Base-by-base conservation (phyloP, 2,329 filamentous ascomycete species). In the Zymoseptoria brevis region DNA sequence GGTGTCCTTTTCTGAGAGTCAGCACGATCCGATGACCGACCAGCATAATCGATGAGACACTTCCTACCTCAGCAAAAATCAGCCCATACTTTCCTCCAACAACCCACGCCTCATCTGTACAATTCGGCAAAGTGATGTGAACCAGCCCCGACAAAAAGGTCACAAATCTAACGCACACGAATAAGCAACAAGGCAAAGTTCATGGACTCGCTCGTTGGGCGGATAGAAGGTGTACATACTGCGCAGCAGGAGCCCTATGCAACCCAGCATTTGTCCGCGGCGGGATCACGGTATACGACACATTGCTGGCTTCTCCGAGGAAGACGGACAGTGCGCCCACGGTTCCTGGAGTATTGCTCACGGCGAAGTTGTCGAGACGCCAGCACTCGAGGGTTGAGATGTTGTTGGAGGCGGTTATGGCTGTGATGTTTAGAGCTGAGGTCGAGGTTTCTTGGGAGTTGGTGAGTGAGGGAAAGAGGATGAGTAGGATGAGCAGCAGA, bases 301-400 rank as follows among this genome's bases (percentile, higher is more conserved):
- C 57, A 26, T 57, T 59, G 51, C 54, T 57, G 4, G 50, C 48
- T 8, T 59, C 21, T 21, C 57, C 60, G 16, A 62, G 41, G 35
- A 53, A 49, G 3, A 56, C 16, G 19, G 45, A 53, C 2, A 59
- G 30, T 16, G 60, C 57, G n/a, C 60, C 60, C 1, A 53, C 41
- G 8, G 53, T 57, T 1, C 60, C 60, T 22, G 60, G 57, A 4
- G 57, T 59, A 7, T 22, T 51, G 55, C 51, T 57, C 54, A 62
- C 55, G 8, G 54, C 21, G 30, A 59, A 62, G n/a, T 21, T 24
- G n/a, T 59, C 57, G 19, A 62, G 60, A 13, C 52, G 57, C 60
- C 60, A 59, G 53, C 60, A 62, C 56, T 62, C 54, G 19, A 62
- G 54, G 11, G 59, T 53, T 19, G 60, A 62, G n/a, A 48, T 35